Conservation (phyloP, 2,329 filamentous ascomycete genomes). For the Hypoxylon rubiginosum region DNA sequence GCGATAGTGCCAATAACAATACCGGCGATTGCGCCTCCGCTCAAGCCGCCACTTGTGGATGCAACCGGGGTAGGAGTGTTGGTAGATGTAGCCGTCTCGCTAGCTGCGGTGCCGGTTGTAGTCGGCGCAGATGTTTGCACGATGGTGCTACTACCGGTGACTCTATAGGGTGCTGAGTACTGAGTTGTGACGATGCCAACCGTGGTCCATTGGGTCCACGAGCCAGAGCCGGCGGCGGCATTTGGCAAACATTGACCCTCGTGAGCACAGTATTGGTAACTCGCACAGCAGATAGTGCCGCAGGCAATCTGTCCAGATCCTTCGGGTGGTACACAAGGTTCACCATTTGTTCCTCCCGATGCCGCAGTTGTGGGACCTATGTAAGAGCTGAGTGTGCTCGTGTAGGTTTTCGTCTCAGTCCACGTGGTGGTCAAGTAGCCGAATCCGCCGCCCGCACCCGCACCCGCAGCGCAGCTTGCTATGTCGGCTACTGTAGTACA, state of each 20-base stretch:
- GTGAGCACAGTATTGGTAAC: conserved; percentile 75
- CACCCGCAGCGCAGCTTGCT: conserved; percentile 62
- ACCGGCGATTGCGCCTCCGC: conserved; percentile 81
- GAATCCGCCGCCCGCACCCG: conserved; percentile 50
- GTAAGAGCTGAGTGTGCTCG: conserved; percentile 69
- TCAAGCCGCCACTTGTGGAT: conserved; percentile 64
- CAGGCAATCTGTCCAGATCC: conserved; percentile 72
- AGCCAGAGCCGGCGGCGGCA: conserved; percentile 58
- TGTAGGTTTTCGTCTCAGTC: conserved; percentile 72
- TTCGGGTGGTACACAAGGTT: conserved; percentile 63
- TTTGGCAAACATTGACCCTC: conserved; percentile 70
- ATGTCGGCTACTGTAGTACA: conserved; percentile 67
- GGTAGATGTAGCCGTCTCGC: conserved; percentile 66
- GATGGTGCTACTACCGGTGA: conserved; percentile 66
- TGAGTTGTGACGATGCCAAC: conserved; percentile 66
- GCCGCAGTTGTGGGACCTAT: conserved; percentile 61
- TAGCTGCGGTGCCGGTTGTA: conserved; percentile 67
- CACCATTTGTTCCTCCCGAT: conserved; percentile 51
- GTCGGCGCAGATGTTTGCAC: conserved; percentile 57
- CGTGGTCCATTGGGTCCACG: conserved; percentile 59
- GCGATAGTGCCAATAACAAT: conserved; percentile 82
- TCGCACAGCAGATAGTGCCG: conserved; percentile 77
- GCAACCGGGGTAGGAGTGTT: conserved; percentile 57
- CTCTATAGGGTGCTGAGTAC: conserved; percentile 64
- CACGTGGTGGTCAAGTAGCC: conserved; percentile 68